Evolutionary conservation across 495 filamentous ascomycete species (phyloP), one percentile per base, ranked within the genome.

Genomic region (Penicillium samsonianum): DNA sequence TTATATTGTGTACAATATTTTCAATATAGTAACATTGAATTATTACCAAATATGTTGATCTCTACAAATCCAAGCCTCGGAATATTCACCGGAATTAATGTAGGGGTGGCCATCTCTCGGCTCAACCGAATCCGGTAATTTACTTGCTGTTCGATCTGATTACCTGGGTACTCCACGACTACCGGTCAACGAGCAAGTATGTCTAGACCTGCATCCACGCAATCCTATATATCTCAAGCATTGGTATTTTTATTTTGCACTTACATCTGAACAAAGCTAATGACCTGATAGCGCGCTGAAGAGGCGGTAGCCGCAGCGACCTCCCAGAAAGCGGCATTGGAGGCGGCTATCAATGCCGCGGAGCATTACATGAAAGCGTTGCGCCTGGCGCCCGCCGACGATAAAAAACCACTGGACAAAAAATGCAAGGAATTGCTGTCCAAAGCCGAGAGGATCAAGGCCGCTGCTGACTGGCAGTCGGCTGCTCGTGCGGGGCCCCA

Each of bases 291-390:
- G 88, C 82, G 78, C 75, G 81, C 80, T 58, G 86, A 90, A 69
- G 73, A 70, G 28, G 77, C 76, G 55, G 73, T 90, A 51, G 75
- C 76, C 37, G 67, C 57, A 23, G 77, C 85, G 19, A 70, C 71
- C 26, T 87, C 81, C 45, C 84, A 85, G 51, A 80, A 85, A 35
- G 81, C 84, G 57, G 91, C 92, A 19, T 77, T 96, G 46, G 73
- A 86, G 37, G 82, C 85, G 59, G 86, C 89, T 53, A 89, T 94
- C 66, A 73, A 82, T 58, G 88, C 89, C 23, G 85, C 83, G 16
- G 89, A 96, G 63, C 71, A 87, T 43, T 90, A 90, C 57, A 90
- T 96, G 84, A 83, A 84, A 65, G 90, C 88, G 2, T 68, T 88
- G 51, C 74, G 76, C 43, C 69, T 84, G 45, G 77, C 84, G 1